These are phyloP conservation scores for Waltergamsia citrina DNA, from an alignment of 2,329 filamentous ascomycete species.

Conservation along the genomic window DNA sequence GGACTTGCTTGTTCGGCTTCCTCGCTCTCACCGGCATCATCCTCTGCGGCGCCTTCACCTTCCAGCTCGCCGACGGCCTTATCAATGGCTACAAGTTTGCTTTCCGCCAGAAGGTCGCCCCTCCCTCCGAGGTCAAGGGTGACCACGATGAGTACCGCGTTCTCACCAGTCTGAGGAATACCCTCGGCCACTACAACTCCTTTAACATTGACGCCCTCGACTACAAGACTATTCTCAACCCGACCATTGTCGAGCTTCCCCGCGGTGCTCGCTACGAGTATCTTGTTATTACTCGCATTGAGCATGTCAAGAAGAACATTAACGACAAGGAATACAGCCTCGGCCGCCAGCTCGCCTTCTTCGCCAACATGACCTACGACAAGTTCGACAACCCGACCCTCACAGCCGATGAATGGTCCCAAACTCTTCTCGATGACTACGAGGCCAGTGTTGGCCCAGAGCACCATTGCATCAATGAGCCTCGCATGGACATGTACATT, in stretches of 20 bases:
- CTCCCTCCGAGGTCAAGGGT: no score
- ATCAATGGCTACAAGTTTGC: no score
- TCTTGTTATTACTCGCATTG: conserved; percentile 2
- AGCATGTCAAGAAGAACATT: conserved; percentile 2
- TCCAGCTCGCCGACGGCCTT: no score
- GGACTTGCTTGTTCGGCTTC: no score
- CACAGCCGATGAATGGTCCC: conserved; percentile 1
- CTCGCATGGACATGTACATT: conserved; percentile 6
- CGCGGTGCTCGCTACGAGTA: conserved; percentile 1
- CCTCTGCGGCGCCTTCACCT: no score
- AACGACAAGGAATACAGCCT: conserved; percentile 3
- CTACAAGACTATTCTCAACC: conserved; percentile 3
- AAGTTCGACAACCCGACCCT: not conserved
- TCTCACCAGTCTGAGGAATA: conserved; percentile 2
- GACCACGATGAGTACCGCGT: no score
- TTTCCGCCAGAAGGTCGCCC: no score
- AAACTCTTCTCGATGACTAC: conserved; percentile 2
- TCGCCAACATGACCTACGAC: conserved; percentile 1
- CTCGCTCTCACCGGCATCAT: no score
- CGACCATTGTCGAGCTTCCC: conserved; percentile 5
- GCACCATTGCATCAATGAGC: conserved; percentile 5
- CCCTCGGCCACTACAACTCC: conserved; percentile 1
- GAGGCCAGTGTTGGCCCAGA: not conserved
- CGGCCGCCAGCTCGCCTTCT: conserved; percentile 3
- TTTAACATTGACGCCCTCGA: conserved; percentile 1